A percentile compares a stretch with the other conserved stretches of the same genome.
Evolutionary conservation across 108 stramenopile species (phyloP).

Genomic region (Phaeodactylum tricornutum): DNA sequence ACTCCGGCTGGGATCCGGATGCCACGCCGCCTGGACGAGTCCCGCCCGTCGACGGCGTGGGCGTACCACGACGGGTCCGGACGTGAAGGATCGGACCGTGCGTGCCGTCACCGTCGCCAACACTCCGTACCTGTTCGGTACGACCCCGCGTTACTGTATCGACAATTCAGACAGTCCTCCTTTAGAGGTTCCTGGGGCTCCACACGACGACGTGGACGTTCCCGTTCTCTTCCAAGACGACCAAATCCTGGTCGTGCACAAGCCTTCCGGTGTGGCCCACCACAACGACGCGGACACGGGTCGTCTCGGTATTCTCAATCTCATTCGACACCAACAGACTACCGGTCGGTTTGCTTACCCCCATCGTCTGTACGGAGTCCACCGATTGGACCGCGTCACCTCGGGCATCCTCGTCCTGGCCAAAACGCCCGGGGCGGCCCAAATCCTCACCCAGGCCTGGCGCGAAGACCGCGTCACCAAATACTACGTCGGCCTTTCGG

Average conservation of each 20-base stretch:
- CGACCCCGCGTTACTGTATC: no score
- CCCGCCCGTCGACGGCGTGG: no score
- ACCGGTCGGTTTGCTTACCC: neutral
- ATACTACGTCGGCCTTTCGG: slow-evolving; percentile 57
- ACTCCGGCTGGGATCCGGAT: no score
- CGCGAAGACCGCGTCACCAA: slow-evolving; percentile 18
- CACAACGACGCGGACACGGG: slow-evolving; percentile 33
- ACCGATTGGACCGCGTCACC: slow-evolving; percentile 69
- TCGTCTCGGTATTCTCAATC: slow-evolving; percentile 32
- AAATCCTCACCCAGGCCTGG: slow-evolving; percentile 29
- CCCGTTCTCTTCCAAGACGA: slow-evolving; percentile 54
- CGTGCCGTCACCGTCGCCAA: no score
- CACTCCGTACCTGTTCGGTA: no score
- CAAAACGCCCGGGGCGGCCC: slow-evolving; percentile 42
- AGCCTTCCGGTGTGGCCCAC: slow-evolving; percentile 56
- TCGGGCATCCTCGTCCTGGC: slow-evolving; percentile 73
- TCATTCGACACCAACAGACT: slow-evolving; percentile 14
- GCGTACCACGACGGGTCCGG: no score
- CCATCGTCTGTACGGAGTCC: slow-evolving; percentile 62
- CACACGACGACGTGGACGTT: no score
- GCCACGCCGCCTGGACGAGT: no score
- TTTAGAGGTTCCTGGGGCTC: no score
- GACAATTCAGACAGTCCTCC: no score
- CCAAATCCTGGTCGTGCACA: slow-evolving; percentile 45
- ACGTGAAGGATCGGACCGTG: no score